Evolutionary conservation across 169 alveolate genomes (phyloP).

Genomic region (Fabrea salina): DNA sequence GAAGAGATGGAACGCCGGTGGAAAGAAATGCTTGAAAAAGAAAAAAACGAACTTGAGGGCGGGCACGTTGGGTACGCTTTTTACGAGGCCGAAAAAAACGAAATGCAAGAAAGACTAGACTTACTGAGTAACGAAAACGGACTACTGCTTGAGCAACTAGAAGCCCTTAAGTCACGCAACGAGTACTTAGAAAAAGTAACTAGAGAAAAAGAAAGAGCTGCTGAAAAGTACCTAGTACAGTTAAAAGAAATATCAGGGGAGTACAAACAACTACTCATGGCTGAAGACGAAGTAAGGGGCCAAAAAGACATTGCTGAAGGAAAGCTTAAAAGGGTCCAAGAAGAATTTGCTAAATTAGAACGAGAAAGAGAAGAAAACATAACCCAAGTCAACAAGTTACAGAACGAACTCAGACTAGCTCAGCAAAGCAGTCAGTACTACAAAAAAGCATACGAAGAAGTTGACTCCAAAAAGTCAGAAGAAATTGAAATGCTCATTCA

Average conservation of each 20-base stretch:
- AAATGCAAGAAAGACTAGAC: conserved; percentile 41
- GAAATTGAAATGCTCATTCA: conserved; percentile 47
- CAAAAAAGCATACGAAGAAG: conserved; percentile 50
- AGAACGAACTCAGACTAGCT: conserved; percentile 22
- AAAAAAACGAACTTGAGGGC: not conserved
- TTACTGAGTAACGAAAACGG: conserved; percentile 47
- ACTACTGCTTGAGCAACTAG: conserved; percentile 47
- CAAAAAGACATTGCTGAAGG: conserved; percentile 42
- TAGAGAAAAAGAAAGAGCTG: conserved; percentile 44
- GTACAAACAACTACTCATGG: conserved; percentile 25
- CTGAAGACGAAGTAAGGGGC: conserved; percentile 40
- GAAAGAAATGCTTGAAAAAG: conserved; percentile 27
- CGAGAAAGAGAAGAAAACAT: conserved; percentile 38
- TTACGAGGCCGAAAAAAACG: conserved; percentile 35
- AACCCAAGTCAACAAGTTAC: conserved; percentile 12
- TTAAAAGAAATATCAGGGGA: conserved; percentile 31
- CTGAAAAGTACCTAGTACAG: conserved; percentile 37
- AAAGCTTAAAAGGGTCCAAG: conserved; percentile 34
- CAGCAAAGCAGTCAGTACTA: conserved; percentile 31
- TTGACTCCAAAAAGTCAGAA: conserved; percentile 38
- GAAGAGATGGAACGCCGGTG: conserved; percentile 32
- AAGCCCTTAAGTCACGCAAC: conserved; percentile 38
- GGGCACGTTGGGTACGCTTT: not conserved
- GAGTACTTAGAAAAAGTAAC: conserved; percentile 45
- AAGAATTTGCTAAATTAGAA: conserved; percentile 10